These are phyloP conservation scores for Pythium volutum DNA, from an alignment of 352 stramenopile species.

Conservation along the genomic window DNA sequence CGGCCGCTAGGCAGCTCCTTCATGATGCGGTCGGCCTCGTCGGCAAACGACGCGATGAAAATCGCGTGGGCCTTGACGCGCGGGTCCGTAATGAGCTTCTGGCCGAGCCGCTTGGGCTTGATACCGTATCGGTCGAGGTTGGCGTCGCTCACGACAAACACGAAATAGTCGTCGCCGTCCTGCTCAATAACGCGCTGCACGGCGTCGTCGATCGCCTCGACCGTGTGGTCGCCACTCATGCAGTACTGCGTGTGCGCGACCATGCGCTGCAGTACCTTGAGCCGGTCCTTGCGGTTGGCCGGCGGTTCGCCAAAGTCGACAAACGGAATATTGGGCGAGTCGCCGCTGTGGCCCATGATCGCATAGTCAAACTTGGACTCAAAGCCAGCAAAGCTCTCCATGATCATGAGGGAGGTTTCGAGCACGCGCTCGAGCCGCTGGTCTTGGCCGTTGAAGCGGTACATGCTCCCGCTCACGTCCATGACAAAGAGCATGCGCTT, in stretches of 20 bases:
- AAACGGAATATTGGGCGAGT: constrained; percentile 86
- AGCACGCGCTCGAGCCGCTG: constrained; percentile 90
- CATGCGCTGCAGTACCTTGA: constrained; percentile 92
- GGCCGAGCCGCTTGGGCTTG: constrained; percentile 45
- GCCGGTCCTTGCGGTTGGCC: constrained; percentile 81
- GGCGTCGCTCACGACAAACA: constrained; percentile 94
- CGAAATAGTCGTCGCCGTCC: constrained; percentile 75
- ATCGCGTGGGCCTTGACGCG: constrained; percentile 75
- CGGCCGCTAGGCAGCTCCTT: constrained; percentile 60
- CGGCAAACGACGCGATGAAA: constrained; percentile 81
- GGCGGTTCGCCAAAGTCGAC: constrained; percentile 86
- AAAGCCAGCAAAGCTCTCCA: constrained; percentile 92
- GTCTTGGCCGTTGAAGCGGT: constrained; percentile 94
- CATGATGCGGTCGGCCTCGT: constrained; percentile 71
- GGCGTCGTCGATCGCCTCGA: constrained; percentile 88
- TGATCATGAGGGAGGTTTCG: constrained; percentile 94
- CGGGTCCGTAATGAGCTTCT: constrained; percentile 47
- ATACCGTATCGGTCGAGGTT: constrained; percentile 94
- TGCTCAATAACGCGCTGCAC: constrained; percentile 66
- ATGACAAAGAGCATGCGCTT: constrained; percentile 92
- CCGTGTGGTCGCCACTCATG: constrained; percentile 91
- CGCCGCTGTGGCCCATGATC: constrained; percentile 92
- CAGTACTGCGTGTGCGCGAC: constrained; percentile 95
- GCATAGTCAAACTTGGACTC: constrained; percentile 89
- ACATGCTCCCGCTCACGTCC: constrained; percentile 91